These are phyloP conservation scores for Phytophthora multivora DNA, from an alignment of 352 stramenopile genomes.

Conservation along the genomic window DNA sequence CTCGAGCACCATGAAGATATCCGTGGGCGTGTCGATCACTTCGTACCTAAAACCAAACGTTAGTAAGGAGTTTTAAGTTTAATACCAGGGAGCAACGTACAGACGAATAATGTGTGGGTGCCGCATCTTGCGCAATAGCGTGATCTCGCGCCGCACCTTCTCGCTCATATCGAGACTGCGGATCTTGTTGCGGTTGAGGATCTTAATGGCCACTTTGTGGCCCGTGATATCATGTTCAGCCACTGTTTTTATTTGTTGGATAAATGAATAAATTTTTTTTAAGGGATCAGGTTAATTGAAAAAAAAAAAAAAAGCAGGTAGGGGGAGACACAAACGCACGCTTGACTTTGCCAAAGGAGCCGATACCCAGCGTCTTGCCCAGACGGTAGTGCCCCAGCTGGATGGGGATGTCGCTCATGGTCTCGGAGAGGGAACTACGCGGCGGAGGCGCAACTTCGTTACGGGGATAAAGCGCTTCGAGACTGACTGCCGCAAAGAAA, in stretches of 20 bases:
- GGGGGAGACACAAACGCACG: conserved; percentile 53
- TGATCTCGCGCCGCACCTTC: conserved; percentile 99
- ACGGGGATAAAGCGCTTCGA: conserved; percentile 2
- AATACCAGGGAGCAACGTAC: conserved; percentile 50
- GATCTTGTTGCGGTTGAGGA: conserved; percentile 99
- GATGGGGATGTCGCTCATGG: conserved; percentile 90
- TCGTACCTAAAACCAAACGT: conserved; percentile 83
- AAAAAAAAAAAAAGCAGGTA: too few species aligned
- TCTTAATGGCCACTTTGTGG: conserved; percentile 99
- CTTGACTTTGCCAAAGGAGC: conserved; percentile 99
- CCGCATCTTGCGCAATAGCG: conserved; percentile 98
- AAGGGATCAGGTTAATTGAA: too few species aligned
- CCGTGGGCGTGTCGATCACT: conserved; percentile 98
- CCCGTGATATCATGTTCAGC: conserved; percentile 98
- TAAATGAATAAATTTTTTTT: neutral
- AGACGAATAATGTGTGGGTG: conserved; percentile 99
- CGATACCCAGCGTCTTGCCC: conserved; percentile 99
- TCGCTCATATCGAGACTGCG: conserved; percentile 98
- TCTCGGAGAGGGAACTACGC: neutral
- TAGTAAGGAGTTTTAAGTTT: neutral
- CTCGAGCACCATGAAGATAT: conserved; percentile 97
- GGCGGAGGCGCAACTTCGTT: neutral
- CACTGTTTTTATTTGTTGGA: conserved; percentile 55
- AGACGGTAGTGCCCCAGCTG: conserved; percentile 98
- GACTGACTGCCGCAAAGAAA: conserved; percentile 10